Conservation (phyloP, 306 rosid species). For the Macrotyloma uniflorum region DNA sequence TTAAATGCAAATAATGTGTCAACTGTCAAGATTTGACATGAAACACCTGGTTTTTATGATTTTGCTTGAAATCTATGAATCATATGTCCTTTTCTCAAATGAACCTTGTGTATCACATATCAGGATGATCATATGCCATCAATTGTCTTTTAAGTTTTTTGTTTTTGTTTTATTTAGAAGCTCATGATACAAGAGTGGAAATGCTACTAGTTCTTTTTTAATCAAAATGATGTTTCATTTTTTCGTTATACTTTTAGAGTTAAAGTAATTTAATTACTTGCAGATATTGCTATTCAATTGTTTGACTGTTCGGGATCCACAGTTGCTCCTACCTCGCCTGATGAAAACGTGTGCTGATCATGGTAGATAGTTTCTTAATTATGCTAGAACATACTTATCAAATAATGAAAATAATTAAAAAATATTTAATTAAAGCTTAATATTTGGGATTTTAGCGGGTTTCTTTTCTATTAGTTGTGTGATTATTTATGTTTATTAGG, state of each 20-base stretch:
- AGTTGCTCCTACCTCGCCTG: conserved; percentile 81
- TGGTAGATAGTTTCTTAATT: conserved; percentile 56
- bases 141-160: neutral
- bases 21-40: neutral
- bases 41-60: conserved; percentile 4
- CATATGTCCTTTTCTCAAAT: neutral
- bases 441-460: too few species aligned
- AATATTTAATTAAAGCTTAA: neutral
- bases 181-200: neutral
- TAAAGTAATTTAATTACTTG: conserved; percentile 41
- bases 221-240: conserved; percentile 22
- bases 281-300: conserved; percentile 96
- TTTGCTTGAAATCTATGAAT: conserved; percentile 22
- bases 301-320: conserved; percentile 91
- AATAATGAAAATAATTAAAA: neutral
- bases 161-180: neutral
- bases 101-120: neutral
- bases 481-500: neutral
- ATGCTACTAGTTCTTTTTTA: neutral
- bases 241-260: conserved; percentile 19
- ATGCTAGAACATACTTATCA: neutral
- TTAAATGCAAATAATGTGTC: neutral
- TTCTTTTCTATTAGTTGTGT: neutral
- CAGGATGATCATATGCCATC: neutral
- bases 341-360: conserved; percentile 84